Conservation (phyloP, 139 green algal species). For the Auxenochlorella pyrenoidosa region DNA sequence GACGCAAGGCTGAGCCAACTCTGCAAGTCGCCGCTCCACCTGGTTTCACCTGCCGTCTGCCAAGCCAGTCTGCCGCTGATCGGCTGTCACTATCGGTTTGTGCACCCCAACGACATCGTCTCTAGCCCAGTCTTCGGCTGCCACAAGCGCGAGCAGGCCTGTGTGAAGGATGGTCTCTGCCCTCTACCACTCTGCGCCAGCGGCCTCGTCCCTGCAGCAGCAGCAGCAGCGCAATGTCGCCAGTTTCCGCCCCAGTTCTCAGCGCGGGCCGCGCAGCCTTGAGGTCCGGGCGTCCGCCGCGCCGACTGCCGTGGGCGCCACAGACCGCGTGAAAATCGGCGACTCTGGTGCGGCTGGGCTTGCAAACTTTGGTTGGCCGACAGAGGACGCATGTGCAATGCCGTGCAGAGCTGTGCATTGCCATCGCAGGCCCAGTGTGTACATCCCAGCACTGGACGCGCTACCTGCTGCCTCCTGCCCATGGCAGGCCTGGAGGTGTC, state of each 20-base stretch:
- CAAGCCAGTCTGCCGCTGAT: no score
- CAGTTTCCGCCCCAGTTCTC: background rate
- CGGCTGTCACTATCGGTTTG: no score
- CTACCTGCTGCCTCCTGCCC: background rate
- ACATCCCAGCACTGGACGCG: no score
- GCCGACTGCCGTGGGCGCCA: background rate
- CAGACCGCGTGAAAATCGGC: background rate
- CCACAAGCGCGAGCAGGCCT: no score
- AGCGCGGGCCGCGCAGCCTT: background rate
- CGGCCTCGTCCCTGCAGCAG: background rate
- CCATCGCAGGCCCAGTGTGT: no score
- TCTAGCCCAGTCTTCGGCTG: no score
- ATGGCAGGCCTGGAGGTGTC: constrained; percentile 62
- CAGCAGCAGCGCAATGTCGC: background rate
- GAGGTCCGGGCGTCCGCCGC: background rate
- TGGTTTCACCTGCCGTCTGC: no score
- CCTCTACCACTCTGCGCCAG: background rate
- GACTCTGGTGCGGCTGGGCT: background rate
- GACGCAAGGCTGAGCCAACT: no score
- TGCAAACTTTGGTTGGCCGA: background rate
- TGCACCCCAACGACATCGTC: no score
- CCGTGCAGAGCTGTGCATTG: no score
- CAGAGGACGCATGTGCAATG: no score
- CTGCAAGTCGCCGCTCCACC: no score
- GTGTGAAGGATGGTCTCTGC: background rate